These are phyloP conservation scores for Yarrowia divulgata DNA, from an alignment of 805 yeast genomes.

Conservation along the genomic window DNA sequence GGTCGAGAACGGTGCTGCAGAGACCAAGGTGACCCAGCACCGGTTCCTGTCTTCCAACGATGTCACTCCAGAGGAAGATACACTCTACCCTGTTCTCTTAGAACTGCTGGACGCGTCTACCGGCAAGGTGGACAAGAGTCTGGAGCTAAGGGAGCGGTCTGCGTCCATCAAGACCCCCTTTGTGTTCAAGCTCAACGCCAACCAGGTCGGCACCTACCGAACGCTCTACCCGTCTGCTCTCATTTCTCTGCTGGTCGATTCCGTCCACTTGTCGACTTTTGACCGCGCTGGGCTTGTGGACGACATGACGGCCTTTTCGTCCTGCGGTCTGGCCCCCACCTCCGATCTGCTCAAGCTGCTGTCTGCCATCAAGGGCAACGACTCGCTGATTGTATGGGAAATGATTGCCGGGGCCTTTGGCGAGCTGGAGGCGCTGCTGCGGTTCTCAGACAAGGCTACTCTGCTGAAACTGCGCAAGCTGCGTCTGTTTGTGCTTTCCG, in stretches of 20 bases:
- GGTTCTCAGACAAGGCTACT: constrained; percentile 56
- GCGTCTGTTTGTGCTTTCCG: constrained; percentile 52
- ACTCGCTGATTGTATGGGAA: constrained; percentile 61
- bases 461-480: constrained; percentile 58
- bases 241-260: constrained; percentile 59
- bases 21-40: constrained; percentile 59
- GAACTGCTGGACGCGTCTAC: constrained; percentile 61
- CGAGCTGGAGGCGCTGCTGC: constrained; percentile 55
- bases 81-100: constrained; percentile 60
- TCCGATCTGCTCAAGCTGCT: constrained; percentile 59
- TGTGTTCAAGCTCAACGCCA: constrained; percentile 65
- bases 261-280: constrained; percentile 62
- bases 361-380: constrained; percentile 59
- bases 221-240: constrained; percentile 62
- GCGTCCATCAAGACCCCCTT: constrained; percentile 55
- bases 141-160: constrained; percentile 61
- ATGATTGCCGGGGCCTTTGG: constrained; percentile 56
- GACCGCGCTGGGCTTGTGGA: constrained; percentile 70
- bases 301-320: constrained; percentile 63
- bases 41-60: constrained; percentile 72
- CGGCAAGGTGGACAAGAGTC: constrained; percentile 65
- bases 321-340: constrained; percentile 59
- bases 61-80: constrained; percentile 63
- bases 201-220: constrained; percentile 68
- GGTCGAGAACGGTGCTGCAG: constrained; percentile 54